Percentiles rank a stretch among this genome's conserved stretches.
phyloP scores from a whole-genome alignment of 495 filamentous ascomycete genomes.

The Saxispiralis lemnorum region DNA sequence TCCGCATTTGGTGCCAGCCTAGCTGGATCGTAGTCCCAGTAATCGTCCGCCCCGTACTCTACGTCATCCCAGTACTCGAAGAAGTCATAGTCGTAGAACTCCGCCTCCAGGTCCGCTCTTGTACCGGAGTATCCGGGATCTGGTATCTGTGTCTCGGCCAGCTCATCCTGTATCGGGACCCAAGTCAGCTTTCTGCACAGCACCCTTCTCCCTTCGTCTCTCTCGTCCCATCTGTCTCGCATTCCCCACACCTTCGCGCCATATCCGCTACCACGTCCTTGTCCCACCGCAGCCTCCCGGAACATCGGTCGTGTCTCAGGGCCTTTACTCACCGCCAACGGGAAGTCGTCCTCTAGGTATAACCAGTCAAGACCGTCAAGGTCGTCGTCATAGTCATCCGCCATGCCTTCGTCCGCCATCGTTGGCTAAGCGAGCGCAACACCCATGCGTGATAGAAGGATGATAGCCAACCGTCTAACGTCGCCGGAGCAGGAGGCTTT shows the following conservation, averaged over 20 bases:
- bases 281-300: constrained; percentile 4
- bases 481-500: not conserved
- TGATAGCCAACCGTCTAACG: not conserved
- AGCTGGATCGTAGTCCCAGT: constrained; percentile 16
- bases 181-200: not conserved
- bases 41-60: constrained; percentile 23
- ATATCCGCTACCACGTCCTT: too few relatives aligned
- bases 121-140: constrained; percentile 18
- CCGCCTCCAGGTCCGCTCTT: constrained; percentile 21
- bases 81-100: constrained; percentile 17
- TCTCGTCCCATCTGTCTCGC: not conserved
- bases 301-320: not conserved
- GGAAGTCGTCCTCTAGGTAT: constrained; percentile 25
- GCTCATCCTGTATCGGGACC: constrained; percentile 19
- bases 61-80: constrained; percentile 22
- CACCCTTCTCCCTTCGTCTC: too few relatives aligned
- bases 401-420: constrained; percentile 10
- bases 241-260: not conserved
- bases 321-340: constrained; percentile 15
- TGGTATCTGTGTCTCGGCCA: constrained; percentile 24
- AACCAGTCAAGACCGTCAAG: constrained; percentile 16
- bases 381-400: constrained; percentile 15
- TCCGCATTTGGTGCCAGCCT: constrained; percentile 12
- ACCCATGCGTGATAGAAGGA: not conserved
- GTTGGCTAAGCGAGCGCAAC: not conserved